Evolutionary conservation across 2,329 filamentous ascomycete species (phyloP).

Genomic region (Diaporthe humulicola): DNA sequence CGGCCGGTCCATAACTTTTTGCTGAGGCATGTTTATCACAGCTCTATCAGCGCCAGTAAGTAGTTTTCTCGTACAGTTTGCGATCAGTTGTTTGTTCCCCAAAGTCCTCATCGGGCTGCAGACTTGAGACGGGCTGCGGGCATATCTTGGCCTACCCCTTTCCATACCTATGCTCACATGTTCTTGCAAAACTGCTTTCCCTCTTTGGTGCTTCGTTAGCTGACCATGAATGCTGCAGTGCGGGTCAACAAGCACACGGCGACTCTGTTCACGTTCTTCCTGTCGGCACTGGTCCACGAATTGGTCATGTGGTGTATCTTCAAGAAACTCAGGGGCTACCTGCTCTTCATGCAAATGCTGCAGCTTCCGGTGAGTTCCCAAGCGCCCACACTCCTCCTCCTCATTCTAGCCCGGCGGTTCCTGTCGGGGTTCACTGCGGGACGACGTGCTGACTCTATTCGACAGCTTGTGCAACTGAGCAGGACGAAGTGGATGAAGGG

Average conservation of each 20-base stretch:
- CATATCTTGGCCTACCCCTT: not conserved
- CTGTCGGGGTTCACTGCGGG: not conserved
- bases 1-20: slow-evolving; percentile 83
- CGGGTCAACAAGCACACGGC: slow-evolving; percentile 78
- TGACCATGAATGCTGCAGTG: slow-evolving; percentile 49
- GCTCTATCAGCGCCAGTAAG: slow-evolving; percentile 74
- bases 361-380: slow-evolving; percentile 71
- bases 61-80: not conserved
- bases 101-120: not conserved
- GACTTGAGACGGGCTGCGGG: not conserved
- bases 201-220: not conserved
- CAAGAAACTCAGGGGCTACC: slow-evolving; percentile 80
- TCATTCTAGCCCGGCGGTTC: not conserved
- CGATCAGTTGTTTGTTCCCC: not conserved
- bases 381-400: not conserved
- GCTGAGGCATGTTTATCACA: slow-evolving; percentile 83
- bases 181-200: not conserved
- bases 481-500: slow-evolving; percentile 75
- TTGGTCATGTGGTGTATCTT: slow-evolving; percentile 86
- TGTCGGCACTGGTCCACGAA: slow-evolving; percentile 80
- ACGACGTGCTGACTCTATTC: slow-evolving; percentile 17
- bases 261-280: slow-evolving; percentile 81
- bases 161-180: not conserved
- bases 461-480: slow-evolving; percentile 72
- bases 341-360: slow-evolving; percentile 79